Percentiles rank a stretch among this genome's conserved stretches.
These are phyloP conservation scores for Penicillium sclerotiorum DNA, from an alignment of 2,329 filamentous ascomycete genomes.

Conservation along the genomic window DNA sequence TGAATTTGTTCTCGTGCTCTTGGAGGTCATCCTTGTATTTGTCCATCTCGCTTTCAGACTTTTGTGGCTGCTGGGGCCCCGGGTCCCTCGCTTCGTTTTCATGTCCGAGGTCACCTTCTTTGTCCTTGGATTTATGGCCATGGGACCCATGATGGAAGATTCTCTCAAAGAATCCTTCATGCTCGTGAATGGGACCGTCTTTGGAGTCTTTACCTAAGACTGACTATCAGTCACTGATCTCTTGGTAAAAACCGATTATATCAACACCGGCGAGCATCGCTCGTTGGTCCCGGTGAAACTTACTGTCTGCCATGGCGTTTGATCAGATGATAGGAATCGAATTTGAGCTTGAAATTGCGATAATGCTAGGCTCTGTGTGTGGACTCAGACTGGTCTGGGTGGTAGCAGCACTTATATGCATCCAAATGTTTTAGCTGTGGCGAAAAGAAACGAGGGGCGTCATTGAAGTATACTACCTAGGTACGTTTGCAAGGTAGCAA, in stretches of 20 bases:
- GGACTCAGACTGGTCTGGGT: too few species aligned
- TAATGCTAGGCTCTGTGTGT: too few species aligned
- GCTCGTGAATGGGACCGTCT: constrained; percentile 1
- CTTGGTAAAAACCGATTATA: too few species aligned
- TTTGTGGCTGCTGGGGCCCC: neutral
- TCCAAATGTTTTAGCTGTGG: too few species aligned
- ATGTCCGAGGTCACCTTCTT: constrained; percentile 6
- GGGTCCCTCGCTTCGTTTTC: constrained; percentile 2
- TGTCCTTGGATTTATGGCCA: constrained; percentile 5
- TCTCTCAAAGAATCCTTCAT: constrained; percentile 21
- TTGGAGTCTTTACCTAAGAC: neutral
- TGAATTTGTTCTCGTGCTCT: constrained; percentile 7
- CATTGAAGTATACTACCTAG: too few species aligned
- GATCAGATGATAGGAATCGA: neutral
- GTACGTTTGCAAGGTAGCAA: too few species aligned
- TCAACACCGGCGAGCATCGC: too few species aligned
- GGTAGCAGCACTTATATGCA: too few species aligned
- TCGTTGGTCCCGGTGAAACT: neutral
- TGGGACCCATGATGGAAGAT: constrained; percentile 12
- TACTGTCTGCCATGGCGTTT: constrained; percentile 14
- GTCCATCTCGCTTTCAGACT: constrained; percentile 15
- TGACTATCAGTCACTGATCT: too few species aligned
- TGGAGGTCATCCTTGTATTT: constrained; percentile 13
- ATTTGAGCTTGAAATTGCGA: neutral
- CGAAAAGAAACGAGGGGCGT: neutral